phyloP scores from a whole-genome alignment of 2,329 filamentous ascomycete genomes.

The Sclerotinia trifoliorum region DNA sequence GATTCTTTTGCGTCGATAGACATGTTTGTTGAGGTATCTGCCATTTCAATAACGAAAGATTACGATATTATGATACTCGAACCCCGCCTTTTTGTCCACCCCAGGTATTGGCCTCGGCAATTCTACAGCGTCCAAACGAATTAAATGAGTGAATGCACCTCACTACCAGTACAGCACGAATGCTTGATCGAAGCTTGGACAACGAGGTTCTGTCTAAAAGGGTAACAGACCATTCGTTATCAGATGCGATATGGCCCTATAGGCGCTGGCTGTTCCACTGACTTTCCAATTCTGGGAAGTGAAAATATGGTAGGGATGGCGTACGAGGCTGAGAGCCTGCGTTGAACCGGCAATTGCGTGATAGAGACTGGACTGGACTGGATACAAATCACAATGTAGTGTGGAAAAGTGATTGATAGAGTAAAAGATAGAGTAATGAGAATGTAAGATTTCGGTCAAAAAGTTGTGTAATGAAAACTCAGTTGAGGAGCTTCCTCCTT shows the following conservation, averaged over 20 bases:
- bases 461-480: conserved; percentile 25
- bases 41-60: conserved; percentile 19
- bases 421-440: conserved; percentile 23
- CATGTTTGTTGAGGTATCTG: conserved; percentile 49
- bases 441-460: conserved; percentile 23
- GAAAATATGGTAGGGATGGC: conserved; percentile 22
- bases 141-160: conserved; percentile 10
- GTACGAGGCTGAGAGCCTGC: conserved; percentile 23
- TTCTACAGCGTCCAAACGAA: conserved; percentile 17
- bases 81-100: conserved; percentile 16
- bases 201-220: conserved; percentile 17
- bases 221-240: conserved; percentile 22
- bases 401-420: conserved; percentile 13
- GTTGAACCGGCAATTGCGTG: neutral
- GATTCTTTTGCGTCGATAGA: conserved; percentile 62
- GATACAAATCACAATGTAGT: conserved; percentile 8
- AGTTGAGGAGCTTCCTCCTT: conserved; percentile 23
- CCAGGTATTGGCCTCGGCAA: conserved; percentile 22
- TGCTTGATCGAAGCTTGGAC: conserved; percentile 22
- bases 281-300: conserved; percentile 5
- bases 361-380: conserved; percentile 13
- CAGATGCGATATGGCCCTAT: conserved; percentile 20
- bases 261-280: conserved; percentile 16
- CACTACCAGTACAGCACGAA: conserved; percentile 14
- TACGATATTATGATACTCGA: conserved; percentile 1